Evolutionary conservation across 805 yeast species (phyloP).

Genomic region (Scheffersomyces spartinae): DNA sequence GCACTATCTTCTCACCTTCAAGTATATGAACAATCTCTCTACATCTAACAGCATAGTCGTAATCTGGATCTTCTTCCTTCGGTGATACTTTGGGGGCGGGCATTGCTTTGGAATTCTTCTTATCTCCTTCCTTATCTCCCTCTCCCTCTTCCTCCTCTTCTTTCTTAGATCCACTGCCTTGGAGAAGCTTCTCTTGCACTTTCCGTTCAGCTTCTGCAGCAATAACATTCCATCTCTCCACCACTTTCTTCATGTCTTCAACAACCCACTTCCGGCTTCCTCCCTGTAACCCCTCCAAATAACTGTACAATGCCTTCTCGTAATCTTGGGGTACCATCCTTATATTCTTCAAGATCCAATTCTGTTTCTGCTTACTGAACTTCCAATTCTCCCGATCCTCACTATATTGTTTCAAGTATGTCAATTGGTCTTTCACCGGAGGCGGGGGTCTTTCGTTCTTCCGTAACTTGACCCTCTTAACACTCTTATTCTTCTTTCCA

Average conservation of each 20-base stretch:
- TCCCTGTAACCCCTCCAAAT: conserved; percentile 57
- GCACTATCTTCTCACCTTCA: conserved; percentile 4
- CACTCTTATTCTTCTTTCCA: conserved; percentile 36
- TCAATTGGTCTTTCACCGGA: conserved; percentile 67
- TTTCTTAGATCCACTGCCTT: background rate
- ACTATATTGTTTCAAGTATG: conserved; percentile 46
- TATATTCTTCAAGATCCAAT: conserved; percentile 66
- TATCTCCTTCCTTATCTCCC: background rate
- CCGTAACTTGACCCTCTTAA: conserved; percentile 61
- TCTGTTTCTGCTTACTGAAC: conserved; percentile 78
- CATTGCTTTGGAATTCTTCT: background rate
- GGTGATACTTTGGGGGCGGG: background rate
- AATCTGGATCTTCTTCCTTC: conserved; percentile 7
- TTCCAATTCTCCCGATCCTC: conserved; percentile 60
- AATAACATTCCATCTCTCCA: conserved; percentile 45
- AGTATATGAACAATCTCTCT: conserved; percentile 6
- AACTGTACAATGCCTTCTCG: conserved; percentile 36
- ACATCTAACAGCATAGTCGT: conserved; percentile 15
- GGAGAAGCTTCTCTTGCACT: conserved; percentile 20
- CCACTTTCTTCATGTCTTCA: conserved; percentile 33
- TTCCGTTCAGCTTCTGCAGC: conserved; percentile 30
- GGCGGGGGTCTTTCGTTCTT: conserved; percentile 58
- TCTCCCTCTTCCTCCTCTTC: conserved; percentile 3
- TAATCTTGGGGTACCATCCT: conserved; percentile 41
- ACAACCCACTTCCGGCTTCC: conserved; percentile 51